Conservation (phyloP, 345 rosid species). For the Hibiscus mutabilis region DNA sequence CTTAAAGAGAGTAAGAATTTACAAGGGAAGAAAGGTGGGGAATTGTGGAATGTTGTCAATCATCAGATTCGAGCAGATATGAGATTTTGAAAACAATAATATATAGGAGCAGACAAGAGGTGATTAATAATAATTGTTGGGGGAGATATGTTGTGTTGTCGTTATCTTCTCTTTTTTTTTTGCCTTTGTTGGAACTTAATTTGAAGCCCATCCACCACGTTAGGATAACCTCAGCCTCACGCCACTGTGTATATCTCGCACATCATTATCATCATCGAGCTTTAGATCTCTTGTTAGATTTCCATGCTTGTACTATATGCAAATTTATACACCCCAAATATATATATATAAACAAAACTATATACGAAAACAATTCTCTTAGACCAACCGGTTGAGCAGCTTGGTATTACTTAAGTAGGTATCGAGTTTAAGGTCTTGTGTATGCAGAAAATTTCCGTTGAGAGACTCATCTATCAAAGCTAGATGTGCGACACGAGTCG, state of each 20-base stretch:
- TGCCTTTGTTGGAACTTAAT: not conserved
- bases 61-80: conserved; percentile 20
- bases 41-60: conserved; percentile 26
- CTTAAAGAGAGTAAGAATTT: conserved; percentile 2
- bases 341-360: not conserved
- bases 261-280: not conserved
- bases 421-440: no score
- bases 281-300: not conserved
- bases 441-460: no score
- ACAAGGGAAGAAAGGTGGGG: conserved; percentile 14
- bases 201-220: conserved; percentile 26
- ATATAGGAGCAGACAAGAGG: conserved; percentile 14
- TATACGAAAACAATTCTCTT: not conserved
- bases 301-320: not conserved
- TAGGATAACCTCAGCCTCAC: conserved; percentile 44
- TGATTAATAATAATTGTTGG: conserved; percentile 16
- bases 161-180: conserved; percentile 2
- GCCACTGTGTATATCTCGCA: conserved; percentile 20
- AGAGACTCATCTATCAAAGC: no score
- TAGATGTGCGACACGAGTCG: no score
- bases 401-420: no score
- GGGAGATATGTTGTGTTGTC: not conserved
- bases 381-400: not conserved
- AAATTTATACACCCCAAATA: not conserved
- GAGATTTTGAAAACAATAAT: conserved; percentile 5